phyloP scores from a whole-genome alignment of 148 eudicot genomes.

The Cornus florida region DNA sequence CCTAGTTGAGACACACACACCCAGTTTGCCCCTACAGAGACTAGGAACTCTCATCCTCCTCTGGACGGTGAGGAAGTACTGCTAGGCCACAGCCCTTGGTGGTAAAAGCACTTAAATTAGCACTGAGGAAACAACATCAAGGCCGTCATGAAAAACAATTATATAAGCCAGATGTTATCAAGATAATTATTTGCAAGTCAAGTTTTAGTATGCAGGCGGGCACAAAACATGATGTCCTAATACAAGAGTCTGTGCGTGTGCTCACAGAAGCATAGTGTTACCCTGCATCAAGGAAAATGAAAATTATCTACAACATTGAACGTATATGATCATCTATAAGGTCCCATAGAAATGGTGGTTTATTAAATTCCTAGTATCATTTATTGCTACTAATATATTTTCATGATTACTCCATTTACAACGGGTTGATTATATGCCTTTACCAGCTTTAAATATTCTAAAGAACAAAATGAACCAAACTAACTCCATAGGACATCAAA shows the following conservation, averaged over 20 bases:
- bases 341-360: neutral
- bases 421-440: neutral
- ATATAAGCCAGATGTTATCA: neutral
- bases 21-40: too few relatives aligned
- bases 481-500: neutral
- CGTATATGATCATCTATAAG: neutral
- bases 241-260: neutral
- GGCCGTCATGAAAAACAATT: neutral
- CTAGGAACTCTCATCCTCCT: too few relatives aligned
- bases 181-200: neutral
- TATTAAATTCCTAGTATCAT: neutral
- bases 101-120: neutral
- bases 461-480: constrained; percentile 1
- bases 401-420: neutral
- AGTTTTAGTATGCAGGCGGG: neutral
- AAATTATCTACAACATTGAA: neutral
- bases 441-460: neutral
- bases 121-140: neutral
- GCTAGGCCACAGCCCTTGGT: too few relatives aligned
- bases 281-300: neutral
- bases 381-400: neutral
- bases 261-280: neutral
- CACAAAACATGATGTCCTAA: constrained; percentile 3
- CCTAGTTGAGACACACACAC: too few relatives aligned
- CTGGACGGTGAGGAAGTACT: too few relatives aligned